These are phyloP conservation scores for Xylaria intraflava DNA, from an alignment of 495 filamentous ascomycete genomes.

Conservation along the genomic window DNA sequence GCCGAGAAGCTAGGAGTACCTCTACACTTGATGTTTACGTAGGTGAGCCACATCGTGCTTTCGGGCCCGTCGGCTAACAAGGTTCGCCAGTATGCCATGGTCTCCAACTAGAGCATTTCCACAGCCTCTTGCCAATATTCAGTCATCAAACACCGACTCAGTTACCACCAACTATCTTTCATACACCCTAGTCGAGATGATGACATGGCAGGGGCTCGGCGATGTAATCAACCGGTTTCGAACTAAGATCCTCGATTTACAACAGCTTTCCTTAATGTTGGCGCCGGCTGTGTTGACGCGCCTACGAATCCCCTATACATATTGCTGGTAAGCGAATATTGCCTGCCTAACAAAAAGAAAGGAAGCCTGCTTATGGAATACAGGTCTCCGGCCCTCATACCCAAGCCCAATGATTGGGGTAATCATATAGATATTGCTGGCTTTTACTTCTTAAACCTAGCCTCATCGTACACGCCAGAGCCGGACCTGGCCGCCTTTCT, in stretches of 20 bases:
- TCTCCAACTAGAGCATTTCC: conserved; percentile 63
- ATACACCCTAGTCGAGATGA: conserved; percentile 69
- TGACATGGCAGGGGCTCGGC: conserved; percentile 75
- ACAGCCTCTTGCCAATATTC: conserved; percentile 65
- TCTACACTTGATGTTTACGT: conserved; percentile 79
- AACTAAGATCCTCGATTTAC: conserved; percentile 56
- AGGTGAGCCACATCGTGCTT: conserved; percentile 26
- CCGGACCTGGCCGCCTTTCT: conserved; percentile 59
- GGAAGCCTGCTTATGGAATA: conserved; percentile 34
- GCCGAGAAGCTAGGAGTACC: conserved; percentile 76
- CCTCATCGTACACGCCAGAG: conserved; percentile 57
- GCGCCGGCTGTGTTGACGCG: conserved; percentile 58
- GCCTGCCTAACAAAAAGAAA: background rate
- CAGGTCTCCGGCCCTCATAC: conserved; percentile 62
- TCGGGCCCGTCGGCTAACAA: conserved; percentile 41
- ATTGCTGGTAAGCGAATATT: conserved; percentile 55
- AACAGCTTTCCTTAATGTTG: conserved; percentile 59
- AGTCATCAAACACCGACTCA: conserved; percentile 53
- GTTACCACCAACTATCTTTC: conserved; percentile 63
- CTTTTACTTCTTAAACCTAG: conserved; percentile 65
- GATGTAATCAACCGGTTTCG: conserved; percentile 70
- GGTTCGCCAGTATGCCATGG: conserved; percentile 50
- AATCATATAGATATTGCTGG: conserved; percentile 64
- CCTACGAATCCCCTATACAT: conserved; percentile 67
- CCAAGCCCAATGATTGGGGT: conserved; percentile 72